phyloP scores from a whole-genome alignment of 345 rosid species.

The Brassica cretica region DNA sequence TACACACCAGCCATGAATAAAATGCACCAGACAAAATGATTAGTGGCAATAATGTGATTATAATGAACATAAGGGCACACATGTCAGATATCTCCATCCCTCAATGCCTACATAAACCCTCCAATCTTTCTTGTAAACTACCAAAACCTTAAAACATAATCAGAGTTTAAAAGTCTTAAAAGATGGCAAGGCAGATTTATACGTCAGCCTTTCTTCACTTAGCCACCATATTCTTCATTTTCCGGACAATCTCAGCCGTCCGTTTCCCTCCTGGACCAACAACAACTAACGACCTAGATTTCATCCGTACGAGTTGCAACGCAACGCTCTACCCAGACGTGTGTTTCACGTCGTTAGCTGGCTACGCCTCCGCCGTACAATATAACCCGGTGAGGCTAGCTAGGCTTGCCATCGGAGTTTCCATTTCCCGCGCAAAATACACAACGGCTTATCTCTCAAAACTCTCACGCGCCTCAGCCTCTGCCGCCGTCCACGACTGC shows the following conservation, averaged over 20 bases:
- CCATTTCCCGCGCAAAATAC: slow-evolving; percentile 52
- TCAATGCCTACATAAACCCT: slow-evolving; percentile 35
- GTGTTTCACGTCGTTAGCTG: slow-evolving; percentile 64
- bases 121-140: not conserved
- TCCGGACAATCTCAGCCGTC: slow-evolving; percentile 35
- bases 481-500: slow-evolving; percentile 83
- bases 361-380: slow-evolving; percentile 57
- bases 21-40: slow-evolving; percentile 34
- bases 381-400: slow-evolving; percentile 65
- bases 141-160: not conserved
- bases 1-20: slow-evolving; percentile 23
- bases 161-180: not conserved
- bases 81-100: slow-evolving; percentile 2
- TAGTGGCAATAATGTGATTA: slow-evolving; percentile 32
- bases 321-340: slow-evolving; percentile 77
- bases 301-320: slow-evolving; percentile 74
- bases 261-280: slow-evolving; percentile 12
- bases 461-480: slow-evolving; percentile 56
- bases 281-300: slow-evolving; percentile 46
- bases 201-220: slow-evolving; percentile 32
- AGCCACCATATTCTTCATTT: slow-evolving; percentile 37
- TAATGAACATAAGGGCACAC: slow-evolving; percentile 18
- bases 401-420: slow-evolving; percentile 59
- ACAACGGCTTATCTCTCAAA: slow-evolving; percentile 53
- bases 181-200: slow-evolving; percentile 35